A percentile compares a stretch with the other conserved stretches of the same genome.
phyloP scores from a whole-genome alignment of 805 yeast species.

The Brettanomyces bruxellensis region DNA sequence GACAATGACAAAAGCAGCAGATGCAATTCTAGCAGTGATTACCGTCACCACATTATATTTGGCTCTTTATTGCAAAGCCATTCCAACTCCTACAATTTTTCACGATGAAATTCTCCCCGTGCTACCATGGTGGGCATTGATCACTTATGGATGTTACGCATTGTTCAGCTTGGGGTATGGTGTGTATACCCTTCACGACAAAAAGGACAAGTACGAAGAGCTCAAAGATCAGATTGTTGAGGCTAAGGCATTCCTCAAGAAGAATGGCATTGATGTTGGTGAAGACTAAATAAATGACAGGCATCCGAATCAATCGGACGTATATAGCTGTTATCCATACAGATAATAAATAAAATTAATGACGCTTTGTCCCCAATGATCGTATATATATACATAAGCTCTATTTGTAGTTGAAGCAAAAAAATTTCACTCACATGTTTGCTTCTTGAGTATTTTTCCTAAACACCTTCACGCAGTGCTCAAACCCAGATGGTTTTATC shows the following conservation, averaged over 20 bases:
- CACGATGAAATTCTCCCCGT: slow-evolving; percentile 51
- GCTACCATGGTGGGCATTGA: slow-evolving; percentile 63
- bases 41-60: slow-evolving; percentile 44
- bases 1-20: slow-evolving; percentile 60
- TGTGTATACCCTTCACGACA: slow-evolving; percentile 60
- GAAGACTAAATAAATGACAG: not conserved
- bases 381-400: not conserved
- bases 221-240: slow-evolving; percentile 49
- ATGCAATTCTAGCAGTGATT: slow-evolving; percentile 39
- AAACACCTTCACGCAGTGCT: no score
- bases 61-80: slow-evolving; percentile 39
- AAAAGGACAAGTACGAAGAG: slow-evolving; percentile 57
- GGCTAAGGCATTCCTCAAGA: slow-evolving; percentile 49
- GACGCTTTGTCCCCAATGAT: not conserved
- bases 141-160: slow-evolving; percentile 61
- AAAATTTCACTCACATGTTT: no score
- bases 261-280: slow-evolving; percentile 47
- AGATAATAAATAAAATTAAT: not conserved
- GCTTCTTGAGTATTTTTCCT: no score
- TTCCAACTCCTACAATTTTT: slow-evolving; percentile 44
- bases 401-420: no score
- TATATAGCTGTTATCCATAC: not conserved
- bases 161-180: slow-evolving; percentile 63
- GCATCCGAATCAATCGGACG: no score
- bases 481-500: not conserved